phyloP scores from a whole-genome alignment of 2,329 filamentous ascomycete genomes.

The Aspergillus sp. region DNA sequence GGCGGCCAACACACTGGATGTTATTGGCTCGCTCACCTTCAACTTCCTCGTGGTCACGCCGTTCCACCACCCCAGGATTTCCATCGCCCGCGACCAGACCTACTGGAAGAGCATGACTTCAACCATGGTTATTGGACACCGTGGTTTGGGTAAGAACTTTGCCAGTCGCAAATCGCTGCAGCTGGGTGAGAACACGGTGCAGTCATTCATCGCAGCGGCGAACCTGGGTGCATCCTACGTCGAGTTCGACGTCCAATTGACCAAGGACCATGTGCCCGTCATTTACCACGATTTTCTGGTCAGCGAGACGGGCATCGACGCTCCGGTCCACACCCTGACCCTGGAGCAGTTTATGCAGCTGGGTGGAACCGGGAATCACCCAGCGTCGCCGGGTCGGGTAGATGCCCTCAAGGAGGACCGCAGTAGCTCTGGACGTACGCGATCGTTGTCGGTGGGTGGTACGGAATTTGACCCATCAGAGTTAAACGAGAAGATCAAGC shows the following conservation, averaged over 20 bases:
- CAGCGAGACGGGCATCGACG: slow-evolving; percentile 94
- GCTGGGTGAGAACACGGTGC: slow-evolving; percentile 90
- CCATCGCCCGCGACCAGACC: slow-evolving; percentile 78
- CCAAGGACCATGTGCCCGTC: slow-evolving; percentile 96
- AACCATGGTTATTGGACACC: slow-evolving; percentile 71
- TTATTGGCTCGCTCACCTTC: slow-evolving; percentile 93
- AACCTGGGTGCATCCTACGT: slow-evolving; percentile 75
- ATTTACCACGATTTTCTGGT: slow-evolving; percentile 99
- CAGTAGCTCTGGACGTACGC: slow-evolving; percentile 25
- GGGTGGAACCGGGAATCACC: slow-evolving; percentile 47
- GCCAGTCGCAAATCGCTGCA: slow-evolving; percentile 78
- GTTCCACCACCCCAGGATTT: slow-evolving; percentile 89
- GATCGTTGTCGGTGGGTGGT: slow-evolving; percentile 55
- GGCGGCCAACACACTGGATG: slow-evolving; percentile 69
- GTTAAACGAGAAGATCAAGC: slow-evolving; percentile 82
- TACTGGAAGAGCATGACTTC: slow-evolving; percentile 93
- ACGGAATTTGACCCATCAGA: slow-evolving; percentile 36
- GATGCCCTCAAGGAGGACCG: slow-evolving; percentile 9
- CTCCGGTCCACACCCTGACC: slow-evolving; percentile 88
- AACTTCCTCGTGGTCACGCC: slow-evolving; percentile 94
- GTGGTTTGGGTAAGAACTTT: slow-evolving; percentile 82
- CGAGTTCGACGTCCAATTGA: slow-evolving; percentile 83
- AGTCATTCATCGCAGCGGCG: slow-evolving; percentile 90
- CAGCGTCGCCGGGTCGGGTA: slow-evolving; percentile 18
- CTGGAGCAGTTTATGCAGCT: slow-evolving; percentile 87